A percentile compares a stretch with the other conserved stretches of the same genome.
These are phyloP conservation scores for Novymonas esmeraldas DNA, from an alignment of 208 protist species.

Conservation along the genomic window DNA sequence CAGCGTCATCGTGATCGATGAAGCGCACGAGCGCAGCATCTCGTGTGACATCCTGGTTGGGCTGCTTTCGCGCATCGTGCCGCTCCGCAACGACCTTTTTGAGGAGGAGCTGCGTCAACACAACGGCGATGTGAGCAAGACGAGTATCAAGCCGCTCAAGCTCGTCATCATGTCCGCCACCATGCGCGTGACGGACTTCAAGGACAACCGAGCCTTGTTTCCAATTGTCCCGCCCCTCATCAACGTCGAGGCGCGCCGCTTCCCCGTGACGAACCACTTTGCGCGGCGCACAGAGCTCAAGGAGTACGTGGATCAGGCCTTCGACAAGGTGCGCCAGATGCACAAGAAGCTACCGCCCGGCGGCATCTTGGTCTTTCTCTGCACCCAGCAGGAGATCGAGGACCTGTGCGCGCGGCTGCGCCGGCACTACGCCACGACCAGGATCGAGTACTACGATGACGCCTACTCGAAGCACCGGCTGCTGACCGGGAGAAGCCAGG, in stretches of 20 bases:
- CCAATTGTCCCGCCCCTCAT: constrained; percentile 93
- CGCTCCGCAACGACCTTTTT: constrained; percentile 91
- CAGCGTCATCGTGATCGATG: constrained; percentile 99
- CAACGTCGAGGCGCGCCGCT: constrained; percentile 96
- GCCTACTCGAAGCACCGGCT: constrained; percentile 70
- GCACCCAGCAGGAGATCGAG: constrained; percentile 97
- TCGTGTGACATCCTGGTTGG: constrained; percentile 98
- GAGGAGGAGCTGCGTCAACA: constrained; percentile 65
- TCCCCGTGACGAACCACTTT: constrained; percentile 98
- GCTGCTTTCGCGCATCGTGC: constrained; percentile 98
- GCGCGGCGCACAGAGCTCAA: constrained; percentile 90
- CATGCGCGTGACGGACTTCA: constrained; percentile 92
- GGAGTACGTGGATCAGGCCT: constrained; percentile 95
- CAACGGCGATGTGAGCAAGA: constrained; percentile 51
- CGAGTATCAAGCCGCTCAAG: constrained; percentile 80
- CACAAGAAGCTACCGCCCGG: constrained; percentile 97
- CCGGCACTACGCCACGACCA: constrained; percentile 76
- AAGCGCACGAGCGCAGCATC: constrained; percentile 96
- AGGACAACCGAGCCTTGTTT: constrained; percentile 97
- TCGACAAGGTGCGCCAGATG: constrained; percentile 96
- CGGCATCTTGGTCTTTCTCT: constrained; percentile 98
- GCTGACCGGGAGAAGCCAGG: constrained; percentile 48
- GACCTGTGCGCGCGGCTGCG: constrained; percentile 85
- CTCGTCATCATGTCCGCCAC: constrained; percentile 95
- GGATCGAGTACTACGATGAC: constrained; percentile 88